Evolutionary conservation across 2,329 filamentous ascomycete genomes (phyloP).

Genomic region (Helotiales sp.): DNA sequence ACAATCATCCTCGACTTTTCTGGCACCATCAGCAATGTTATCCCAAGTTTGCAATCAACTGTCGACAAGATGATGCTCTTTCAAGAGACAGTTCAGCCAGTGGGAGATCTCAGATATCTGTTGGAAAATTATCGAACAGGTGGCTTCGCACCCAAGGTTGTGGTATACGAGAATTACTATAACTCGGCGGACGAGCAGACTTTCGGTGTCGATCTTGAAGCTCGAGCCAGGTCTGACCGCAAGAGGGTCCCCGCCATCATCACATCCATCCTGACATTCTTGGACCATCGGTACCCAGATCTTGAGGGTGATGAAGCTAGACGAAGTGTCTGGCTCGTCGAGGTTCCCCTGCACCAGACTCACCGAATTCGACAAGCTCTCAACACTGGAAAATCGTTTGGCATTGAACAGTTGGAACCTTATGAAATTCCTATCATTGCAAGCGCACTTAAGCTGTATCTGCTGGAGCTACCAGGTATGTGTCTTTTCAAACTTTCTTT

Average conservation of each 20-base stretch:
- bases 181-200: conserved; percentile 97
- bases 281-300: conserved; percentile 96
- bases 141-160: conserved; percentile 84
- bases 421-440: conserved; percentile 95
- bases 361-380: conserved; percentile 81
- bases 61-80: conserved; percentile 99
- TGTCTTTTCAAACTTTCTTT: conserved; percentile 11
- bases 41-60: conserved; percentile 90
- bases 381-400: conserved; percentile 83
- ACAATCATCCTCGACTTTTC: conserved; percentile 97
- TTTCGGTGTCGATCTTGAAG: conserved; percentile 97
- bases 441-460: conserved; percentile 88
- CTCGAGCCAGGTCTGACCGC: conserved; percentile 85
- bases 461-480: conserved; percentile 90
- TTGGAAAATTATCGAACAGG: conserved; percentile 97
- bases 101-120: conserved; percentile 86
- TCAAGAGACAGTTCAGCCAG: conserved; percentile 96
- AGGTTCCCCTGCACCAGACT: conserved; percentile 81
- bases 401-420: conserved; percentile 74
- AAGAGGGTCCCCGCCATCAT: conserved; percentile 93
- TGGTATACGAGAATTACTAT: conserved; percentile 98
- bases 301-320: conserved; percentile 94
- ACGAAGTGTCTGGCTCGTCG: conserved; percentile 89
- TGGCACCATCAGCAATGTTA: conserved; percentile 95
- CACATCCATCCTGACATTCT: conserved; percentile 89